Conservation (phyloP, 306 rosid genomes). For the Medicago arabica region DNA sequence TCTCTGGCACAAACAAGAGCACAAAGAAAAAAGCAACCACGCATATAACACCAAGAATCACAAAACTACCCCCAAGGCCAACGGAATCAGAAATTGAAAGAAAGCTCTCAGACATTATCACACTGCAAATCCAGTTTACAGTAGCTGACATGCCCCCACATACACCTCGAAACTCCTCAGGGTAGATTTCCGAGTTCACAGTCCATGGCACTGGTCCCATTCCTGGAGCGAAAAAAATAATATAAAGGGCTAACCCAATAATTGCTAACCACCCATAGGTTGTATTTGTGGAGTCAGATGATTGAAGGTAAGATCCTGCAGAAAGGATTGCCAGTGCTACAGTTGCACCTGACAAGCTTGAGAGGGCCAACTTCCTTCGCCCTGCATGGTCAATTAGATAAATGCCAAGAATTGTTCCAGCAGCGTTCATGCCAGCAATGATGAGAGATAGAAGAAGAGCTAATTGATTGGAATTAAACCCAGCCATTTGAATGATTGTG, state of each 20-base stretch:
- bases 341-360: constrained; percentile 67
- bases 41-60: constrained; percentile 61
- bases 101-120: constrained; percentile 68
- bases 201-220: constrained; percentile 74
- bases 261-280: constrained; percentile 66
- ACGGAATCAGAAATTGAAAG: constrained; percentile 60
- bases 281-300: constrained; percentile 48
- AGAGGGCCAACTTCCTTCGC: constrained; percentile 67
- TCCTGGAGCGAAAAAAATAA: constrained; percentile 71
- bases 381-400: constrained; percentile 70
- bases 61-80: constrained; percentile 67
- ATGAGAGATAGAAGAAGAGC: constrained; percentile 71
- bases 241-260: constrained; percentile 64
- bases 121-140: constrained; percentile 79
- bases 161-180: constrained; percentile 70
- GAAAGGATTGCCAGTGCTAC: constrained; percentile 64
- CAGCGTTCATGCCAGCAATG: constrained; percentile 72
- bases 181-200: constrained; percentile 71
- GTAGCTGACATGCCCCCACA: constrained; percentile 91
- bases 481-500: constrained; percentile 74
- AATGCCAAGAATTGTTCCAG: constrained; percentile 75
- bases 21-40: constrained; percentile 64
- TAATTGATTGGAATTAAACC: constrained; percentile 68
- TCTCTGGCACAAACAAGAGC: constrained; percentile 65
- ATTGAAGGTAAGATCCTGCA: constrained; percentile 50